Base-by-base conservation (phyloP, 2,329 filamentous ascomycete genomes). In the Epichloe scottii region DNA sequence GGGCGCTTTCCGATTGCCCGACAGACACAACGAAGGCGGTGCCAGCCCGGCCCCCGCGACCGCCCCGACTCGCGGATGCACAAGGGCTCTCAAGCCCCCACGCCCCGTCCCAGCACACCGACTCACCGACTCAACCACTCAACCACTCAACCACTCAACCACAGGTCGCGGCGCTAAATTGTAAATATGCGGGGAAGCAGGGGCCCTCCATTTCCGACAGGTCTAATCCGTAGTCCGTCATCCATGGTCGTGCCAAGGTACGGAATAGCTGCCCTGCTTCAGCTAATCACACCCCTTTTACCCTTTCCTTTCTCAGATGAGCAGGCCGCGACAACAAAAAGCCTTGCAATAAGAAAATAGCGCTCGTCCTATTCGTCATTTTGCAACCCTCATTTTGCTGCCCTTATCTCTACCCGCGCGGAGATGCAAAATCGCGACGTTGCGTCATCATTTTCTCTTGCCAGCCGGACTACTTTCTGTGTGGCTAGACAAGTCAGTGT, bases 181-280 rank as follows among this genome's bases (percentile, higher is more conserved):
- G 44, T 44, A 50, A 48, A 48, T 44, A 19, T 53, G 51, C 51
- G 51, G 51, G 43, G 51, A 17, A 50, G 3, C 12, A 35, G 30
- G 51, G 45, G 19, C 33, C 11, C 17, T 45, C 26, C 4, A 33
- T n/a, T 11, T 45, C 40, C 40, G 19, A 42, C 19, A 42, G 40
- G 19, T 23, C 40, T 30, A 11, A 8, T 30, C 30, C 30, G 30
- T 30, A 30, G 26, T 30, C 26, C 26, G n/a, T 21, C 21, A 21
- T 3, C 21, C 21, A 21, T 21, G 21, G 21, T 21, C 21, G 21
- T 17, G 4, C 38, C 38, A 40, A 40, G 21, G 21, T 21, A 3
- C 38, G 38, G 19, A 10, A 10, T 40, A 40, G 10, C 15, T 40
- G 5, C 10, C 12, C 11, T 19, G 19, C 14, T 43, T 43, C 21